phyloP scores from a whole-genome alignment of 805 yeast genomes.

The Candida quercuum region DNA sequence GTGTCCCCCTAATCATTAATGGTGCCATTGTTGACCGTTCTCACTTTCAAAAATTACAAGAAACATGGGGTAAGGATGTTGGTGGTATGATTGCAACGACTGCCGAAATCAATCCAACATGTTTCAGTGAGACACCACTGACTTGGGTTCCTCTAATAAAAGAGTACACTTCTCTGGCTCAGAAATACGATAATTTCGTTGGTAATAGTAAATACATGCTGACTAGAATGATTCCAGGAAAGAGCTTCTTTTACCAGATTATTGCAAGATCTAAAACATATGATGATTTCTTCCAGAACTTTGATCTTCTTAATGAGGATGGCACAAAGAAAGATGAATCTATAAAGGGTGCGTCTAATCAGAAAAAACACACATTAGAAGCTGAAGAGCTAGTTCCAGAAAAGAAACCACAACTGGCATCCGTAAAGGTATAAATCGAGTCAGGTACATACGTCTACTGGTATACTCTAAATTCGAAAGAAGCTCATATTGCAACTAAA shows the following conservation, averaged over 20 bases:
- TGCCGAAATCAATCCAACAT: conserved; percentile 84
- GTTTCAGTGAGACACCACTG: conserved; percentile 43
- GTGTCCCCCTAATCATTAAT: conserved; percentile 73
- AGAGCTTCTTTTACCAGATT: conserved; percentile 49
- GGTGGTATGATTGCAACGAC: conserved; percentile 94
- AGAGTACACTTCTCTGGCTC: conserved; percentile 53
- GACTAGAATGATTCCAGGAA: conserved; percentile 75
- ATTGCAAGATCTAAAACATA: conserved; percentile 52
- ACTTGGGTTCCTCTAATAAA: conserved; percentile 51
- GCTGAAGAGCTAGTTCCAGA: not conserved
- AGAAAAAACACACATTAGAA: conserved; percentile 14
- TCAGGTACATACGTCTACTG: too few species aligned
- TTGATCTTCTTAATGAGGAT: conserved; percentile 15
- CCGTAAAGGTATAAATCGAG: too few species aligned
- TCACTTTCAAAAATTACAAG: conserved; percentile 50
- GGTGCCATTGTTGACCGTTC: conserved; percentile 60
- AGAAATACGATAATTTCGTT: conserved; percentile 51
- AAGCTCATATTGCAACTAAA: too few species aligned
- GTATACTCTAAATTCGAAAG: too few species aligned
- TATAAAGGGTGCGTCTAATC: not conserved
- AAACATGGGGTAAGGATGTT: conserved; percentile 48
- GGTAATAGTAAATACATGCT: conserved; percentile 81
- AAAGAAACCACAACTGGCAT: not conserved
- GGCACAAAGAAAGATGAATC: conserved; percentile 8
- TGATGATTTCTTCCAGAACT: conserved; percentile 37